Evolutionary conservation across 177 flowering plant genomes (phyloP).

Genomic region (Vitis hybrid): DNA sequence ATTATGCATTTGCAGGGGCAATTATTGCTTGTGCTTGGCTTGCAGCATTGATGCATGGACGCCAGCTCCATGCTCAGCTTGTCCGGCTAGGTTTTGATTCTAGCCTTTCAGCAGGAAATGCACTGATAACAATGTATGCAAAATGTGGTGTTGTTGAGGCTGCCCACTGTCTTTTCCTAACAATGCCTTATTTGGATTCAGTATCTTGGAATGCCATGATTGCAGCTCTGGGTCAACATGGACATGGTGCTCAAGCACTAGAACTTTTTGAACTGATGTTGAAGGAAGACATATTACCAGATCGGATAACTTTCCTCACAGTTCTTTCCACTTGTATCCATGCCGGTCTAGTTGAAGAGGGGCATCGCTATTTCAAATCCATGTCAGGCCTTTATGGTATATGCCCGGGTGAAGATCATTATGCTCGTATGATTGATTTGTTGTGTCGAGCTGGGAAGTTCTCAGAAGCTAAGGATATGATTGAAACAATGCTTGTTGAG

Average conservation of each 20-base stretch:
- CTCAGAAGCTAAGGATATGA: constrained; percentile 42
- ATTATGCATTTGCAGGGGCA: constrained; percentile 57
- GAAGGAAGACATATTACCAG: constrained; percentile 42
- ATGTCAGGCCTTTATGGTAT: constrained; percentile 41
- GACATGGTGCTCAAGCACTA: constrained; percentile 44
- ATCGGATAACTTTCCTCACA: constrained; percentile 49
- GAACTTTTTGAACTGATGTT: constrained; percentile 52
- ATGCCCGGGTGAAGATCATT: constrained; percentile 59
- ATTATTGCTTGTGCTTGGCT: constrained; percentile 49
- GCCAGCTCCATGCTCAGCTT: constrained; percentile 56
- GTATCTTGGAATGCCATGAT: constrained; percentile 55
- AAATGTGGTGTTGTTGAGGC: constrained; percentile 50
- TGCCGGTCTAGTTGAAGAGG: constrained; percentile 50
- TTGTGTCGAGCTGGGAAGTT: constrained; percentile 56
- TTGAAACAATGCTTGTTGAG: constrained; percentile 40
- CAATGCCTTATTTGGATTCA: constrained; percentile 37
- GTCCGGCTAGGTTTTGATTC: constrained; percentile 41
- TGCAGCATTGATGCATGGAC: constrained; percentile 49
- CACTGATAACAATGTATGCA: constrained; percentile 62
- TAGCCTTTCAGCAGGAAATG: constrained; percentile 57
- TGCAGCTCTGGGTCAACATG: constrained; percentile 64
- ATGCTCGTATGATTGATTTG: constrained; percentile 55
- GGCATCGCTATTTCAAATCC: constrained; percentile 37
- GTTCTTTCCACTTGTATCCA: constrained; percentile 60
- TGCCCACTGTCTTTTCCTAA: constrained; percentile 32